phyloP scores from a whole-genome alignment of 345 rosid species.

The Linum lewisii region DNA sequence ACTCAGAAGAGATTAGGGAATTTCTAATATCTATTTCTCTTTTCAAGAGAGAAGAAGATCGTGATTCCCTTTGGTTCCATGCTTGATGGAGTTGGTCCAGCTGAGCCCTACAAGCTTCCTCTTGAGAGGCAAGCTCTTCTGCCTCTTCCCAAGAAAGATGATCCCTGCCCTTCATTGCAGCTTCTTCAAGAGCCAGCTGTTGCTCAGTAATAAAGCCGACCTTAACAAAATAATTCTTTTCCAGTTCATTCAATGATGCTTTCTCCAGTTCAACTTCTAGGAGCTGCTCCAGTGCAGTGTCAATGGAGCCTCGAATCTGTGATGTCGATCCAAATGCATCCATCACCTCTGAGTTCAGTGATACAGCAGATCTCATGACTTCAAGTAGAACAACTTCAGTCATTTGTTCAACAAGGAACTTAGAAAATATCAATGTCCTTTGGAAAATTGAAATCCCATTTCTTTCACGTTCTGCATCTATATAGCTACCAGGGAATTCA shows the following conservation, averaged over 20 bases:
- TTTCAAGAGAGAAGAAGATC: slow-evolving; percentile 45
- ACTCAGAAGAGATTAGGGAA: slow-evolving; percentile 45
- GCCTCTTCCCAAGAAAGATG: slow-evolving; percentile 97
- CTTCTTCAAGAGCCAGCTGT: slow-evolving; percentile 79
- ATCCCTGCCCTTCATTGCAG: slow-evolving; percentile 75
- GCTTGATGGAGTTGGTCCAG: slow-evolving; percentile 73
- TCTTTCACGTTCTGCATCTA: slow-evolving; percentile 31
- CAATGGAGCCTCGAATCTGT: slow-evolving; percentile 69
- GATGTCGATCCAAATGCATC: slow-evolving; percentile 77
- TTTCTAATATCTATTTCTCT: slow-evolving; percentile 54
- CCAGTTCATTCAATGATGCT: slow-evolving; percentile 67
- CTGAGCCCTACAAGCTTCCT: slow-evolving; percentile 85
- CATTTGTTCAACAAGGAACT: slow-evolving; percentile 51
- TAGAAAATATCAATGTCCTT: slow-evolving; percentile 44
- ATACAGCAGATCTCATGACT: slow-evolving; percentile 54
- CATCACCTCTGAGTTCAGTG: slow-evolving; percentile 62
- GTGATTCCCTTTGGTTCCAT: slow-evolving; percentile 72
- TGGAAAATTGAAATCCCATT: slow-evolving; percentile 55
- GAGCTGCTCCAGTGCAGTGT: slow-evolving; percentile 67
- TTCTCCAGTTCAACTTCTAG: slow-evolving; percentile 68
- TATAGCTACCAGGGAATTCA: slow-evolving; percentile 24
- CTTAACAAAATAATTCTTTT: slow-evolving; percentile 67
- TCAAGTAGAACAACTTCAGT: slow-evolving; percentile 57
- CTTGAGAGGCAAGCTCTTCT: slow-evolving; percentile 91
- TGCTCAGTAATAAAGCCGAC: slow-evolving; percentile 79